A percentile compares a stretch with the other conserved stretches of the same genome.
Conservation (phyloP, 148 eudicot genomes). For the Cornus florida region DNA sequence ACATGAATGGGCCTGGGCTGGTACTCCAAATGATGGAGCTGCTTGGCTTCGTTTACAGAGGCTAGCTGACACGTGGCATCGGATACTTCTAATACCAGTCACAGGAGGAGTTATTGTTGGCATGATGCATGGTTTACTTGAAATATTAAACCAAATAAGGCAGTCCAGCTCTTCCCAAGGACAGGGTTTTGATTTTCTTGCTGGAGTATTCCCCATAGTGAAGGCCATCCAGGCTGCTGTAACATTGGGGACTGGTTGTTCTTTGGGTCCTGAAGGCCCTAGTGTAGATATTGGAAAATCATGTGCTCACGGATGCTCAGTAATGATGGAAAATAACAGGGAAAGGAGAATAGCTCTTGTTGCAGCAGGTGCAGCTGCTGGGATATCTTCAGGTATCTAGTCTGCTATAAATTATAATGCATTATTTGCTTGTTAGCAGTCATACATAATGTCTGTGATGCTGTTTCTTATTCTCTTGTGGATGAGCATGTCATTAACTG, state of each 20-base stretch:
- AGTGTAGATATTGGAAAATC: slow-evolving; percentile 98
- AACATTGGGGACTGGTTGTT: slow-evolving; percentile 90
- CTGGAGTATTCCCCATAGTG: slow-evolving; percentile 65
- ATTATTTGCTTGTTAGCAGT: neutral
- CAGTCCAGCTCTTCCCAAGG: slow-evolving; percentile 58
- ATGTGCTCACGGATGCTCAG: slow-evolving; percentile 84
- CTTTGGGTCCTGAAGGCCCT: slow-evolving; percentile 98
- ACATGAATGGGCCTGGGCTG: slow-evolving; percentile 99
- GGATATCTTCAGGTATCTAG: slow-evolving; percentile 79
- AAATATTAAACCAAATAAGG: slow-evolving; percentile 80
- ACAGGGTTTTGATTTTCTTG: slow-evolving; percentile 67
- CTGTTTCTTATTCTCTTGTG: neutral
- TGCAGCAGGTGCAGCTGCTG: slow-evolving; percentile 99
- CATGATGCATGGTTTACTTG: slow-evolving; percentile 90
- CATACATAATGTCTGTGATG: neutral
- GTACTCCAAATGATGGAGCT: slow-evolving; percentile 97
- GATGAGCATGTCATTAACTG: neutral
- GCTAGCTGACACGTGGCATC: slow-evolving; percentile 94
- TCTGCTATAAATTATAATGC: neutral
- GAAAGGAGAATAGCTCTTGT: slow-evolving; percentile 94
- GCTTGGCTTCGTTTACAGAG: slow-evolving; percentile 97
- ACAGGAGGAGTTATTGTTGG: slow-evolving; percentile 95
- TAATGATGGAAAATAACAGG: slow-evolving; percentile 82
- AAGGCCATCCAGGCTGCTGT: slow-evolving; percentile 97
- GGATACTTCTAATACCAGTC: slow-evolving; percentile 85